phyloP scores from a whole-genome alignment of 495 filamentous ascomycete species.

The Amphirosellinia nigrospora region DNA sequence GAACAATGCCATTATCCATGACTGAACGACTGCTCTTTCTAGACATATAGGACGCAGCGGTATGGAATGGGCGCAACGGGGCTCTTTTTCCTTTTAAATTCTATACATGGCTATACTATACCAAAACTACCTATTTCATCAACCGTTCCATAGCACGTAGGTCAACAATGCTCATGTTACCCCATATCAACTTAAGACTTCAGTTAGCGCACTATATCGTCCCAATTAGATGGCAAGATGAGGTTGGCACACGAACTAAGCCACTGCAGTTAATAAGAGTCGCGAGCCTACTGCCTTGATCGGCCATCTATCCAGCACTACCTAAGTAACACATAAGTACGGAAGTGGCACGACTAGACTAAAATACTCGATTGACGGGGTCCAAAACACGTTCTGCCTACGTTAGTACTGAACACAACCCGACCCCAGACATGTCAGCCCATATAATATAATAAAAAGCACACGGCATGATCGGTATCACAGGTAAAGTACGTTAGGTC shows the following conservation, averaged over 20 bases:
- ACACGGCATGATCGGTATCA: not conserved
- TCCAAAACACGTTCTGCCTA: not conserved
- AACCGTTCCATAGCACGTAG: not conserved
- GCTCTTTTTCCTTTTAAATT: slow-evolving; percentile 8
- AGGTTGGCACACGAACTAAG: not conserved
- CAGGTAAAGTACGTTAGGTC: not conserved
- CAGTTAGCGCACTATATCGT: not conserved
- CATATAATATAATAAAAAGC: not conserved
- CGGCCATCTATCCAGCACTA: not conserved
- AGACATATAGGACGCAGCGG: slow-evolving; percentile 19
- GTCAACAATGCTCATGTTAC: not conserved
- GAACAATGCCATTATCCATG: slow-evolving; percentile 5
- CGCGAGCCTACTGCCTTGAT: not conserved
- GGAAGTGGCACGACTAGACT: not conserved
- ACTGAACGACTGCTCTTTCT: slow-evolving; percentile 5
- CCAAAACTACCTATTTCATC: slow-evolving; percentile 17
- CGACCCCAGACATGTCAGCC: not conserved
- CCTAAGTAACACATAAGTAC: not conserved
- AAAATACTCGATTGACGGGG: not conserved
- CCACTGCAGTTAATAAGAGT: not conserved
- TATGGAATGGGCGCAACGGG: slow-evolving; percentile 12
- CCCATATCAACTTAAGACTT: not conserved
- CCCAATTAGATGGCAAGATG: not conserved
- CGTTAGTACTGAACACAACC: not conserved
- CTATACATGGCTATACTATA: slow-evolving; percentile 24